Evolutionary conservation across 805 yeast genomes (phyloP).

Genomic region (Yarrowia sp.): DNA sequence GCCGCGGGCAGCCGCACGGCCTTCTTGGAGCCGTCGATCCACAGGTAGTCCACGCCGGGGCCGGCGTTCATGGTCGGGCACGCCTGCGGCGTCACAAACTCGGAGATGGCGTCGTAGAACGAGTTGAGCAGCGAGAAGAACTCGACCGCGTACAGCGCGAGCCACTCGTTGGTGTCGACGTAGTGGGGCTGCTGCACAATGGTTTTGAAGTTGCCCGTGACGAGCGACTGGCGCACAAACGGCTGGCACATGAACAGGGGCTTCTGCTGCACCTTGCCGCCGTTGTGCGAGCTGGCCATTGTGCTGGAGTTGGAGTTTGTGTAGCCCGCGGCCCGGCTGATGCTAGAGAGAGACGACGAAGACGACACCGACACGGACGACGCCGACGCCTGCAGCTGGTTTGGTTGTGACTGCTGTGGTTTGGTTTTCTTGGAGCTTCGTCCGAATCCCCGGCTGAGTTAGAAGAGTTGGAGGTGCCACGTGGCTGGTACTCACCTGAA

Average conservation of each 20-base stretch:
- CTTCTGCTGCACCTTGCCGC: conserved; percentile 27
- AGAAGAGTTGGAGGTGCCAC: conserved; percentile 27
- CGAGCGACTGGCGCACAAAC: conserved; percentile 87
- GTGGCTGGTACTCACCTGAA: conserved; percentile 32
- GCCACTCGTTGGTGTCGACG: conserved; percentile 94
- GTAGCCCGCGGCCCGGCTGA: conserved; percentile 29
- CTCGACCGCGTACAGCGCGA: conserved; percentile 89
- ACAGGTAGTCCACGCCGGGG: conserved; percentile 81
- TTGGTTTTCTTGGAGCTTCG: conserved; percentile 50
- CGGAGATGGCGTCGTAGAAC: conserved; percentile 86
- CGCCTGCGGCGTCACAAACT: conserved; percentile 83
- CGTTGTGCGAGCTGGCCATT: conserved; percentile 8
- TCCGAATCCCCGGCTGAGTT: conserved; percentile 52
- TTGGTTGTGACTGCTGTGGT: conserved; percentile 39
- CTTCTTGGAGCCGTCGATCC: conserved; percentile 81
- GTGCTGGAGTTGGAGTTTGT: conserved; percentile 26
- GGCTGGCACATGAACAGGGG: conserved; percentile 88
- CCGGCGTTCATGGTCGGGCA: conserved; percentile 97
- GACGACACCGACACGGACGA: conserved; percentile 28
- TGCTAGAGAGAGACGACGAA: conserved; percentile 34
- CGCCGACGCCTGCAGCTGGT: conserved; percentile 34
- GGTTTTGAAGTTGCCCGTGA: conserved; percentile 93
- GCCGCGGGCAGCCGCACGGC: conserved; percentile 85
- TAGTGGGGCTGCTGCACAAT: conserved; percentile 93
- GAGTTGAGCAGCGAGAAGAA: conserved; percentile 79